Evolutionary conservation across 2,329 filamentous ascomycete species (phyloP).

Genomic region (Scytalidium sp.): DNA sequence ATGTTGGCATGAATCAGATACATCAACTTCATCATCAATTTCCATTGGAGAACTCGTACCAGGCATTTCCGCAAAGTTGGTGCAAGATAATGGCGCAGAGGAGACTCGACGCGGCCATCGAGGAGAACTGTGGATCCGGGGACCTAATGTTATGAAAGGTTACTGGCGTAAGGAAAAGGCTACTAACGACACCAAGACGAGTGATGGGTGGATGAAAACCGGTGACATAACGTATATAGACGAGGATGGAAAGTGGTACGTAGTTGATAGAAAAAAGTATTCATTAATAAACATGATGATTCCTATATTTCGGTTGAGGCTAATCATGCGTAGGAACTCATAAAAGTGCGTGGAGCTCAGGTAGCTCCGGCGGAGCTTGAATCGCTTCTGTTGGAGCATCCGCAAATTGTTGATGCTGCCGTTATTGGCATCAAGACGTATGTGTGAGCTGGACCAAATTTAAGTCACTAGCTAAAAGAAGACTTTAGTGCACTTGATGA

Average conservation of each 20-base stretch:
- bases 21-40: constrained; percentile 38
- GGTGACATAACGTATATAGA: constrained; percentile 64
- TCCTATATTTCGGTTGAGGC: background rate
- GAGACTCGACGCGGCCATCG: constrained; percentile 47
- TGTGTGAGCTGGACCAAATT: background rate
- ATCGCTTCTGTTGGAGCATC: constrained; percentile 25
- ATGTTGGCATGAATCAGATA: constrained; percentile 83
- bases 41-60: constrained; percentile 64
- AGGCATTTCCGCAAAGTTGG: constrained; percentile 65
- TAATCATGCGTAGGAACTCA: constrained; percentile 42
- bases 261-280: constrained; percentile 68
- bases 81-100: constrained; percentile 51
- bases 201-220: constrained; percentile 57
- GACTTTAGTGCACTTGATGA: constrained; percentile 39
- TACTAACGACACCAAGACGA: constrained; percentile 56
- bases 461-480: too few species aligned
- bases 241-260: constrained; percentile 52
- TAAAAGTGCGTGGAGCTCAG: constrained; percentile 37
- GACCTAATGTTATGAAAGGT: constrained; percentile 69
- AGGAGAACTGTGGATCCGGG: constrained; percentile 72
- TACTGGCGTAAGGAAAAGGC: constrained; percentile 71
- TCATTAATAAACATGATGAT: background rate
- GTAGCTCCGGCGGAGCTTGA: constrained; percentile 39
- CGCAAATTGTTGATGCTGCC: constrained; percentile 50
- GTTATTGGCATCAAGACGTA: constrained; percentile 51